phyloP scores from a whole-genome alignment of 169 alveolate species.

The Sarcocystis neurona region DNA sequence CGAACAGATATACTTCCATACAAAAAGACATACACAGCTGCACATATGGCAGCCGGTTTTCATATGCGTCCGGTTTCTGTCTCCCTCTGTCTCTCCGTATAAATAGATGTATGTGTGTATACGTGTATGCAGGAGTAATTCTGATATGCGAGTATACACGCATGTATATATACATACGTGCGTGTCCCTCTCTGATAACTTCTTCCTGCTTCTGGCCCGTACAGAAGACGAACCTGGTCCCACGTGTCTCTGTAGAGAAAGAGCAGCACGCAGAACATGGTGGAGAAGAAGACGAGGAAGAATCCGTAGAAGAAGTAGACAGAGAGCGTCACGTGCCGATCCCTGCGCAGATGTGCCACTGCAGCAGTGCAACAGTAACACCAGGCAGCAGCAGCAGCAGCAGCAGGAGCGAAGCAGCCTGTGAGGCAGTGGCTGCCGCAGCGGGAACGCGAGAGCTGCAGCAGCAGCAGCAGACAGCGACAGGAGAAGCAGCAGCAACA shows the following conservation, averaged over 20 bases:
- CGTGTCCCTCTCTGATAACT: no score
- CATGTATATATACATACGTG: no score
- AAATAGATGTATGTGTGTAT: no score
- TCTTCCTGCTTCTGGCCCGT: no score
- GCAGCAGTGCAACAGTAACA: background rate
- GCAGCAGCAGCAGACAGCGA: background rate
- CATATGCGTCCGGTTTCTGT: background rate
- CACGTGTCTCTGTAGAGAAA: background rate
- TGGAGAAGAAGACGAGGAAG: background rate
- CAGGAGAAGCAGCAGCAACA: background rate
- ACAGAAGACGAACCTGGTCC: background rate
- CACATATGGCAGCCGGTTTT: background rate
- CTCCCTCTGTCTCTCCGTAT: no score
- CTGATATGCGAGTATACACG: no score
- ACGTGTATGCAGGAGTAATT: no score
- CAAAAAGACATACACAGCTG: background rate
- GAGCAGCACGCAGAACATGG: background rate
- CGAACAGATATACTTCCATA: no score
- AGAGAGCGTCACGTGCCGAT: background rate
- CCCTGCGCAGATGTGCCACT: background rate
- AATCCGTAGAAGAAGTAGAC: constrained; percentile 2
- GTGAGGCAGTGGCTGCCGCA: background rate
- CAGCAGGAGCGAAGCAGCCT: background rate
- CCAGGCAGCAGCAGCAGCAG: background rate
- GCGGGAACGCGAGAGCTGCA: background rate